Base-by-base conservation (phyloP, 2,329 filamentous ascomycete species). In the Triangularia setosa region DNA sequence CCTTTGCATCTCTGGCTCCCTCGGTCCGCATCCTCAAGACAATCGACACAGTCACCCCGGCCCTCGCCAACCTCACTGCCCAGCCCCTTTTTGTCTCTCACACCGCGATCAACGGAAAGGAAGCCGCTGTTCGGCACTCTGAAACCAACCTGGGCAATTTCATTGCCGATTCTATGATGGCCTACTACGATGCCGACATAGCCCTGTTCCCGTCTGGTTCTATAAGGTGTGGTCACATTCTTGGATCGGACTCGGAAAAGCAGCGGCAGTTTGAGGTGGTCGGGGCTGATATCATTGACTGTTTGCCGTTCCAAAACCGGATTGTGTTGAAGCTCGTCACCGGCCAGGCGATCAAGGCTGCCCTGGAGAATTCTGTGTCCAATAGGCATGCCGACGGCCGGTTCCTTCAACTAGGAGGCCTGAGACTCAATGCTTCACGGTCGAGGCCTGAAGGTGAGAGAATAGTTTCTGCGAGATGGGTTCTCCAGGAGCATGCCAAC, bases 251-350 rank as follows among this genome's bases (percentile, higher is more conserved):
- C 3, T 23, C 30, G 1, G 27, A 21, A 12, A 9, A 40, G 12
- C 18, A 18, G 18, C 28, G 16, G 11, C 16, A 23, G 18, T 8
- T 25, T 14, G 21, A 35, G 21, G 30, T 40, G 24, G n/a, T 59
- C 8, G 57, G 57, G 18, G 35, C 35, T 40, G 57, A 59, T 18
- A 25, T 59, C 21, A 44, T 59, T 40, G 57, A 59, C 23, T 59
- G 57, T n/a, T n/a, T 59, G 16, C 57, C 23, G 25, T 59, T 48
- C 33, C 57, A 59, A 25, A 59, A 59, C 57, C 35, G 27, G 30
- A 21, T 59, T 8, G 57, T 59, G 1, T 3, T 59, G 18, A 44
- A 44, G 21, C 57, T 59, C 18, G 8, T 48, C 7, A 24, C 14
- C 6, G 57, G 33, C 1, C 25, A 44, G 18, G 23, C 18, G 27